phyloP scores from a whole-genome alignment of 2,329 filamentous ascomycete species.

The Lithohypha guttulata region DNA sequence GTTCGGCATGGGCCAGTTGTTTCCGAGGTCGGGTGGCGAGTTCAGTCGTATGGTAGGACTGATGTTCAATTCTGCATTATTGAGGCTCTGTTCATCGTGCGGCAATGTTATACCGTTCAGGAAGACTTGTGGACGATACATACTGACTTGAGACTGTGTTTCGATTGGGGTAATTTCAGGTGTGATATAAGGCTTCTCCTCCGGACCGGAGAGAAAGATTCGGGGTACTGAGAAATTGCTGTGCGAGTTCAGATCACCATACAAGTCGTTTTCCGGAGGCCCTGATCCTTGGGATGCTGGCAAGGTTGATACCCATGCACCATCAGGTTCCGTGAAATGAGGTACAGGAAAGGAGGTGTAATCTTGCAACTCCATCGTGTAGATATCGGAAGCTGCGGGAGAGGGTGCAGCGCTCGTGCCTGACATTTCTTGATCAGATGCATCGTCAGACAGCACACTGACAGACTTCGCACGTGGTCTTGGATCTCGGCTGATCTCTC shows the following conservation, averaged over 20 bases:
- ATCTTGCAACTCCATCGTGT: neutral
- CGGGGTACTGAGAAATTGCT: conserved; percentile 1
- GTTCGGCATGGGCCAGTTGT: neutral
- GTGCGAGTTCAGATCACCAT: neutral
- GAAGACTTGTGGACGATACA: neutral
- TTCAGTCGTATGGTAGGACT: neutral
- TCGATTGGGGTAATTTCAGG: conserved; percentile 1
- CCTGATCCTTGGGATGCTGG: too few species aligned
- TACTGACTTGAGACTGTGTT: neutral
- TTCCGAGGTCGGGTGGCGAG: neutral
- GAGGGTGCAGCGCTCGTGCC: conserved; percentile 7
- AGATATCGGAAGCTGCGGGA: conserved; percentile 1
- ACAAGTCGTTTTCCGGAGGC: too few species aligned
- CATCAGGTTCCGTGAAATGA: too few species aligned
- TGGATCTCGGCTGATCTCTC: conserved; percentile 17
- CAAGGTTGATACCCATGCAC: too few species aligned
- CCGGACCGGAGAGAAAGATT: conserved; percentile 1
- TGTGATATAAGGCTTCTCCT: neutral
- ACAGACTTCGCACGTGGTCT: conserved; percentile 4
- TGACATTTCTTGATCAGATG: conserved; percentile 5
- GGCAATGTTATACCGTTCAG: neutral
- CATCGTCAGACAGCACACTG: conserved; percentile 1
- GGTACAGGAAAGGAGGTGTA: neutral
- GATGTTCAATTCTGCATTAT: neutral
- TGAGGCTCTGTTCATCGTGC: neutral